Evolutionary conservation across 2,329 filamentous ascomycete genomes (phyloP), one percentile per base, ranked within the genome.

Genomic region (Sarocladium brachiariae): DNA sequence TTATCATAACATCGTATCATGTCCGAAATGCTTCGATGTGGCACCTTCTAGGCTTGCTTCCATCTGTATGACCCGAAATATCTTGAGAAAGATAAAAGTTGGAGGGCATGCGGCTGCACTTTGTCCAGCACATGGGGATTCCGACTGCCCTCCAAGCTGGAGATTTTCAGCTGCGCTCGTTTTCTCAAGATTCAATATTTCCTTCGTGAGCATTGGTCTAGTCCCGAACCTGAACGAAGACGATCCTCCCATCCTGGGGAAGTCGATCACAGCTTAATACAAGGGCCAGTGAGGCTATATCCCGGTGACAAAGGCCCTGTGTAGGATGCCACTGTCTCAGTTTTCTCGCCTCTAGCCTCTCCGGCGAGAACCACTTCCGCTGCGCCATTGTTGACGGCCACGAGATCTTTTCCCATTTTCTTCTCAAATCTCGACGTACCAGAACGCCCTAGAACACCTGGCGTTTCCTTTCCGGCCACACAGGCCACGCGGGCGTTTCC

Each of bases 21-120:
- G 24, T 31, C 27, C 27, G 16, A 19, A 23, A 33, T 8, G 27
- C 24, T 47, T 21, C 43, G 18, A 31, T 25, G 39, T 47, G 43
- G 9, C 5, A 47, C 43, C 43, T 47, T 47, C 43, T 47, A 47
- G 43, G 33, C 25, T 11, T 8, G n/a, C 43, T 47, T 47, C 43
- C 27, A 47, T 19, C 27, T 13, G 27, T 47, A 47, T 47, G 11
- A 47, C 24, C 43, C 43, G 25, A 47, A n/a, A 14, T 33, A 25
- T 31, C 25, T 33, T 25, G 25, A 8, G 13, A 19, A 43, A 11
- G 16, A 19, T n/a, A n/a, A 39, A 39, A 16, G 18, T 16, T 39
- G 35, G 16, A 7, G n/a, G 6, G 5, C 27, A 30, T 7, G 14
- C 34, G 34, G 10, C 34, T 37, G n/a, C 9, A 37, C 9, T n/a